Percentiles rank a stretch among this genome's conserved stretches.
phyloP scores from a whole-genome alignment of 208 protist species.

The Trypanosoma melophagium region DNA sequence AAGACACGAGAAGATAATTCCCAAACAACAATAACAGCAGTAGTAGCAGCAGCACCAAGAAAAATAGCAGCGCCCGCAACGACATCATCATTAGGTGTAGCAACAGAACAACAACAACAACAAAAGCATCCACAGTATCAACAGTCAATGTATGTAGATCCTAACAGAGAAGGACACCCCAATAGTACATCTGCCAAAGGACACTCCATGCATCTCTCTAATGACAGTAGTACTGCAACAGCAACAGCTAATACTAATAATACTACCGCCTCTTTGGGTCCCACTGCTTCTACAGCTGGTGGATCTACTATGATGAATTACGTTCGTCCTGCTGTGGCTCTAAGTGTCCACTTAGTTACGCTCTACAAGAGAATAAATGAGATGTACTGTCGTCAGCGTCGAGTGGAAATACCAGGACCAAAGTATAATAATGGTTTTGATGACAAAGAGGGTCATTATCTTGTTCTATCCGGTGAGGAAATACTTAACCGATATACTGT shows the following conservation, averaged over 20 bases:
- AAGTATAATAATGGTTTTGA: conserved; percentile 90
- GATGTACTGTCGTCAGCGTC: conserved; percentile 59
- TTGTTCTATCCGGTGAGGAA: conserved; percentile 78
- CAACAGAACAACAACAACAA: no score
- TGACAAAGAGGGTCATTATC: conserved; percentile 88
- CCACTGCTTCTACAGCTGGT: conserved; percentile 3
- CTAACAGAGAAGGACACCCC: no score
- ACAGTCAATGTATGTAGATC: no score
- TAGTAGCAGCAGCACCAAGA: neutral
- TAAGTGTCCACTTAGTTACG: conserved; percentile 55
- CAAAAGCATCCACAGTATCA: no score
- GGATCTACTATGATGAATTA: conserved; percentile 7
- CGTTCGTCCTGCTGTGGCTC: conserved; percentile 37
- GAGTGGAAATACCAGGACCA: conserved; percentile 54
- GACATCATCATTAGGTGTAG: no score
- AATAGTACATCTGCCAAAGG: no score
- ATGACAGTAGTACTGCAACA: neutral
- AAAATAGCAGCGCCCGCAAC: no score
- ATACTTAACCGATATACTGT: conserved; percentile 86
- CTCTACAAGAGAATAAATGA: conserved; percentile 81
- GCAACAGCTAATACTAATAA: neutral
- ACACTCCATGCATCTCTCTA: no score
- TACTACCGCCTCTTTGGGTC: neutral
- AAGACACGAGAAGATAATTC: neutral
- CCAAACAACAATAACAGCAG: neutral